Conservation (phyloP, 805 yeast species). For the Candida qinlingensis region DNA sequence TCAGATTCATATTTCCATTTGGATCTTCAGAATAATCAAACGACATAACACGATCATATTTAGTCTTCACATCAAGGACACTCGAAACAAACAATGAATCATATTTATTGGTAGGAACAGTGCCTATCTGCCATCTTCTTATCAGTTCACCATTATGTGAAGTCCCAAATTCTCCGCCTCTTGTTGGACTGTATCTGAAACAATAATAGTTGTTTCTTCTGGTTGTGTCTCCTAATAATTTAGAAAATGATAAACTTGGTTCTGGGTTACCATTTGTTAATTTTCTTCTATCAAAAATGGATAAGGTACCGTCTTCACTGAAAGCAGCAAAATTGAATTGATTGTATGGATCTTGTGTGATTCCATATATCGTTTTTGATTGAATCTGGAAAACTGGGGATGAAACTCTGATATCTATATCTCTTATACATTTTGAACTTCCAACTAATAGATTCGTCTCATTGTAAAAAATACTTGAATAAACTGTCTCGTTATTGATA, state of each 20-base stretch:
- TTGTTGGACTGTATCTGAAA: slow-evolving; percentile 59
- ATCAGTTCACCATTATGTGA: slow-evolving; percentile 73
- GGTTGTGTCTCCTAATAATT: slow-evolving; percentile 55
- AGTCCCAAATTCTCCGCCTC: slow-evolving; percentile 71
- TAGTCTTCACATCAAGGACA: slow-evolving; percentile 70
- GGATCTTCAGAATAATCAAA: slow-evolving; percentile 54
- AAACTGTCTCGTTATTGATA: slow-evolving; percentile 69
- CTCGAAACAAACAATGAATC: slow-evolving; percentile 69
- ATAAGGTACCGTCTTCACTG: slow-evolving; percentile 79
- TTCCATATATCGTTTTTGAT: slow-evolving; percentile 64
- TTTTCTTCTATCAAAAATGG: slow-evolving; percentile 77
- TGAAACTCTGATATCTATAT: slow-evolving; percentile 64
- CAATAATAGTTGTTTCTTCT: slow-evolving; percentile 59
- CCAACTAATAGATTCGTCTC: slow-evolving; percentile 63
- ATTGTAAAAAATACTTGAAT: slow-evolving; percentile 63
- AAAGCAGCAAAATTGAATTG: slow-evolving; percentile 64
- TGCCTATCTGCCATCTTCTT: slow-evolving; percentile 75
- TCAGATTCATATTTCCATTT: slow-evolving; percentile 51
- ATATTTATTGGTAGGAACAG: slow-evolving; percentile 38
- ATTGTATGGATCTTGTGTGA: slow-evolving; percentile 65
- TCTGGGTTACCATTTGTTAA: slow-evolving; percentile 40
- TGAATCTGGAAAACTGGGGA: slow-evolving; percentile 69
- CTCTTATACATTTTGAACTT: slow-evolving; percentile 70
- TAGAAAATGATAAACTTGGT: slow-evolving; percentile 56
- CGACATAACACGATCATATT: slow-evolving; percentile 75